Base-by-base conservation (phyloP, 176 grass and related monocot species). In the Stipa capillata region DNA sequence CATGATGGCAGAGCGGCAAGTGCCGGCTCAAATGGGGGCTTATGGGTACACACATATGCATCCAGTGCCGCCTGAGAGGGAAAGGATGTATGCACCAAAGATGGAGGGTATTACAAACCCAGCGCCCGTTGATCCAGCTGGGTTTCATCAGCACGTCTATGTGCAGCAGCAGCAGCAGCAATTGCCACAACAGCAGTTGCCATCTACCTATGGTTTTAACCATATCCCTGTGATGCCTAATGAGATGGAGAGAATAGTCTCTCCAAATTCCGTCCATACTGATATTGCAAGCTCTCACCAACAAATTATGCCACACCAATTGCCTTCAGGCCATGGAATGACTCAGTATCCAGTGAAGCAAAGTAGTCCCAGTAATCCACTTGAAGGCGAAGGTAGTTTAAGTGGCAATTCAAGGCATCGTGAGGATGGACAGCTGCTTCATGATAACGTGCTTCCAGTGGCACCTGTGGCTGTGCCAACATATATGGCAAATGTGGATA, bases 1-100 rank as follows among this genome's bases (percentile, higher is more conserved):
- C 53, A 89, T 87, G 76, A 91, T 86, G 36, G 84, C 80, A 2
- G 88, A 84, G 5, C 66, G 57, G 85, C 29, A 64, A 8, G 73
- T 78, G 32, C 72, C 60, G n/a, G 52, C 83, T 41, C 84, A 81
- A 0, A 56, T 87, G 72, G 84, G 81, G 31, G 87, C 85, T 86
- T 90, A 90, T 73, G 85, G 74, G 20, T 92, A 86, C 65, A 81
- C 85, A 2, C 91, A 94, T 67, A 82, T 89, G 83, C 87, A 89
- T 59, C 83, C 78, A 13, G 78, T 66, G 47, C 83, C 73, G 2
- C 72, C 59, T 52, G 80, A 82, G 67, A 72, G 40, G 62, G 87
- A 89, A 54, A 84, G 71, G 62, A 33, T 85, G 62, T 89, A 85
- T 71, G 5, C 34, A 0, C 69, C 44, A 12, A 80, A 89, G 28